A percentile compares a stretch with the other conserved stretches of the same genome.
Evolutionary conservation across 768 basidiomycete genomes (phyloP).

Genomic region (Filobasidium wieringae): DNA sequence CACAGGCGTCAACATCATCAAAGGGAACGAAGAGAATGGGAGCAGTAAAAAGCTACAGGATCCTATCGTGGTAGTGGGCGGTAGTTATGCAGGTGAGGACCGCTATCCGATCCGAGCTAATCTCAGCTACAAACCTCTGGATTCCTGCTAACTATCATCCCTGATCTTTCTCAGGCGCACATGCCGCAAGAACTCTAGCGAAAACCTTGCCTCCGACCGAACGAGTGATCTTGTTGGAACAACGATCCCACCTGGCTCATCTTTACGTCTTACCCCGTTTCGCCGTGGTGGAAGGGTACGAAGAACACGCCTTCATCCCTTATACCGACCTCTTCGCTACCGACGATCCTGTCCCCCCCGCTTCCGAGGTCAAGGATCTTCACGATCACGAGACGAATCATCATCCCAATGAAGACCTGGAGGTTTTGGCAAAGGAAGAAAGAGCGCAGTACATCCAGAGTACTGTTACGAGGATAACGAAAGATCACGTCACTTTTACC

Average conservation of each 20-base stretch:
- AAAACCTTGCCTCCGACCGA: not conserved
- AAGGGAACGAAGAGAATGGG: too few species aligned
- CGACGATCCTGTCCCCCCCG: not conserved
- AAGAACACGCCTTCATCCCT: conserved; percentile 35
- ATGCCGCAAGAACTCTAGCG: conserved; percentile 9
- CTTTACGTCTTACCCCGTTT: conserved; percentile 26
- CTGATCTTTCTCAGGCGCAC: not conserved
- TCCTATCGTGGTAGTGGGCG: conserved; percentile 16
- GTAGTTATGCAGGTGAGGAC: conserved; percentile 11
- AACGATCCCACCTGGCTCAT: conserved; percentile 12
- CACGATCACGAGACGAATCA: not conserved
- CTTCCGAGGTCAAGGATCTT: not conserved
- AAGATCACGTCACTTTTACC: conserved; percentile 1
- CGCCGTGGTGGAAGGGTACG: conserved; percentile 22
- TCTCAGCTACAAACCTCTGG: not conserved
- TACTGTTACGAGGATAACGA: conserved; percentile 5
- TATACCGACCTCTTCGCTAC: conserved; percentile 21
- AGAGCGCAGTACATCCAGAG: conserved; percentile 14
- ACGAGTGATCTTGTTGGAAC: conserved; percentile 14
- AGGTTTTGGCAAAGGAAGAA: not conserved
- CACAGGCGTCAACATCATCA: too few species aligned
- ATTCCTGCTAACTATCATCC: not conserved
- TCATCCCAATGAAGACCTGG: not conserved
- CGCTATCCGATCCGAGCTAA: not conserved
- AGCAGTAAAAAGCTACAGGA: not conserved